phyloP scores from a whole-genome alignment of 441 rosid genomes.

The Adansonia grandidieri region DNA sequence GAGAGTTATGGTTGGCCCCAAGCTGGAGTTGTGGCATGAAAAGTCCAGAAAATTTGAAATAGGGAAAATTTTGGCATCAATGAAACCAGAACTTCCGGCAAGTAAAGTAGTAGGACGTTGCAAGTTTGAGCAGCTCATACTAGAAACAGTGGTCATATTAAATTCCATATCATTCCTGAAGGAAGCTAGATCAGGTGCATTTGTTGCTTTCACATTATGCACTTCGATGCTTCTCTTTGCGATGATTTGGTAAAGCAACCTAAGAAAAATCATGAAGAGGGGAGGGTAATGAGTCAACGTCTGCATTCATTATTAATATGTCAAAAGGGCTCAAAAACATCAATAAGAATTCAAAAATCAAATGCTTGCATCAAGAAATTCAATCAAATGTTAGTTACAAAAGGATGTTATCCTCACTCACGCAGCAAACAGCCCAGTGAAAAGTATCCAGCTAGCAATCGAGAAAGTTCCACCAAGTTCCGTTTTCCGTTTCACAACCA shows the following conservation, averaged over 20 bases:
- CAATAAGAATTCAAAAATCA: conserved; percentile 12
- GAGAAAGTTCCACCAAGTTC: conserved; percentile 96
- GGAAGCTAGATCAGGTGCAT: conserved; percentile 72
- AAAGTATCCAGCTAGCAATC: conserved; percentile 94
- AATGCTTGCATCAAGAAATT: conserved; percentile 23
- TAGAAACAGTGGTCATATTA: conserved; percentile 80
- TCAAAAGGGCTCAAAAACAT: conserved; percentile 16
- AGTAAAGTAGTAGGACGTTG: conserved; percentile 64
- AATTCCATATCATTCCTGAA: conserved; percentile 83
- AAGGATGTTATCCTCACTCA: conserved; percentile 49
- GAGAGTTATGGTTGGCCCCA: conserved; percentile 79
- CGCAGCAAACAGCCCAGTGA: conserved; percentile 92
- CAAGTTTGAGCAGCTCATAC: conserved; percentile 86
- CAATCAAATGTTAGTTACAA: neutral
- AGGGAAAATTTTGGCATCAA: conserved; percentile 51
- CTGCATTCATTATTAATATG: conserved; percentile 10
- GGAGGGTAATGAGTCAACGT: conserved; percentile 38
- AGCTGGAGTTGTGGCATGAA: conserved; percentile 73
- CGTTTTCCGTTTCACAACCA: conserved; percentile 84
- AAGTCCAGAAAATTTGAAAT: conserved; percentile 60
- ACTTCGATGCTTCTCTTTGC: conserved; percentile 84
- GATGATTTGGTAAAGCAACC: conserved; percentile 94
- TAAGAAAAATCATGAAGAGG: conserved; percentile 51
- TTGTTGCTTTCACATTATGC: conserved; percentile 82
- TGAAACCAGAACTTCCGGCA: conserved; percentile 70